Evolutionary conservation across 345 rosid species (phyloP), one percentile per base, ranked within the genome.

Genomic region (Alliaria petiolata): DNA sequence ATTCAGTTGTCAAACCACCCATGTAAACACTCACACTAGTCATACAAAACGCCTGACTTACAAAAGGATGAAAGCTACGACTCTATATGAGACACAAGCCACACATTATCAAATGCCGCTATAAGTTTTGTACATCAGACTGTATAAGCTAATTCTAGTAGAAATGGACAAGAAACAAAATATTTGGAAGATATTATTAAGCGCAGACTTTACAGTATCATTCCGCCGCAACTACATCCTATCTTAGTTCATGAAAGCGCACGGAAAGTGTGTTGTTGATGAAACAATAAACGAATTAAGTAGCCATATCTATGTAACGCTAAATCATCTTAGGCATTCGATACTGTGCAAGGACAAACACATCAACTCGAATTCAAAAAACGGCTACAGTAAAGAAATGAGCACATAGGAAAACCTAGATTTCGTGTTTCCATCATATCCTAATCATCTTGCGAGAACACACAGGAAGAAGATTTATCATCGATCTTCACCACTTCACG

Each of bases 381-480:
- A 59, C 56, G 16, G 73, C 19, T 30, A 43, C 70, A 54, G 49
- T 44, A 44, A 13, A 3, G 40, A 59, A 58, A 75, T 25, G 74
- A 68, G 49, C 58, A 26, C 19, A 61, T 0, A 28, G 64, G 64
- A 53, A 75, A 68, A 68, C 79, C 79, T 75, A 75, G 79, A 75
- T 75, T 75, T 53, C 52, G 19, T 61, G 19, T 26, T 53, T 53
- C 59, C 16, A 53, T 44, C 44, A 62, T 46, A 26, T 53, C 50
- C 65, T 53, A 44, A 68, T 54, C 51, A 36, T 45, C 14, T 62
- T 0, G 10, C 10, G 52, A 2, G 17, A 9, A 62, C 19, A 19
- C 0, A 51, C 15, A 61, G 7, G 10, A 51, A 7, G 28, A 44
- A 55, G 51, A 67, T 44, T 10, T 0, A 75, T 22, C 20, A 75